Evolutionary conservation across 306 rosid genomes (phyloP).

Genomic region (Hippophae tibetana): DNA sequence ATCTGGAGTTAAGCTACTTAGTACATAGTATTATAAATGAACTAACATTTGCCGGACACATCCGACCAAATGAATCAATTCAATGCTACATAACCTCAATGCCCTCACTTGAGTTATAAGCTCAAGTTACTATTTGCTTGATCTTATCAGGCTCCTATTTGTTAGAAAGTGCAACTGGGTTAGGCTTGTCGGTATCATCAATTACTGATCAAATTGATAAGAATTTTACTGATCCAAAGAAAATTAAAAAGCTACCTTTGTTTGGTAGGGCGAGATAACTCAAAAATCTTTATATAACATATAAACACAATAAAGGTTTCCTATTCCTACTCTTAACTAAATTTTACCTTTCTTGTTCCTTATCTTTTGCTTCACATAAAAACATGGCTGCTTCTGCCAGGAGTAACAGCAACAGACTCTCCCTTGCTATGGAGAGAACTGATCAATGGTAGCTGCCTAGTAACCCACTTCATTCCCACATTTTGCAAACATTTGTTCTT

Average conservation of each 20-base stretch:
- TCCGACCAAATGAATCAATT: no score
- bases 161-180: slow-evolving; percentile 10
- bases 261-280: background rate
- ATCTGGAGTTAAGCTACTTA: no score
- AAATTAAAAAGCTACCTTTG: no score
- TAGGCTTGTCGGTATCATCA: slow-evolving; percentile 2
- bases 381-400: slow-evolving; percentile 33
- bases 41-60: no score
- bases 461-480: background rate
- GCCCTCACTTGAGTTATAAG: no score
- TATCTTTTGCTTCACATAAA: slow-evolving; percentile 1
- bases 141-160: slow-evolving; percentile 1
- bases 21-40: no score
- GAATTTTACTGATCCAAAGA: no score
- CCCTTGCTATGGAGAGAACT: slow-evolving; percentile 87
- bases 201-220: no score
- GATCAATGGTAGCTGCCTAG: slow-evolving; percentile 58
- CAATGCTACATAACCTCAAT: no score
- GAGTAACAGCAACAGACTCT: slow-evolving; percentile 31
- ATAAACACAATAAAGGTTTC: no score
- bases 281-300: slow-evolving; percentile 10
- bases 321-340: background rate
- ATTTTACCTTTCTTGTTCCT: background rate
- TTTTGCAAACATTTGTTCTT: background rate
- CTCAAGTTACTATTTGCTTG: no score